These are phyloP conservation scores for Zychaea mexicana DNA, from an alignment of 371 early-diverging fungal genomes.

Conservation along the genomic window DNA sequence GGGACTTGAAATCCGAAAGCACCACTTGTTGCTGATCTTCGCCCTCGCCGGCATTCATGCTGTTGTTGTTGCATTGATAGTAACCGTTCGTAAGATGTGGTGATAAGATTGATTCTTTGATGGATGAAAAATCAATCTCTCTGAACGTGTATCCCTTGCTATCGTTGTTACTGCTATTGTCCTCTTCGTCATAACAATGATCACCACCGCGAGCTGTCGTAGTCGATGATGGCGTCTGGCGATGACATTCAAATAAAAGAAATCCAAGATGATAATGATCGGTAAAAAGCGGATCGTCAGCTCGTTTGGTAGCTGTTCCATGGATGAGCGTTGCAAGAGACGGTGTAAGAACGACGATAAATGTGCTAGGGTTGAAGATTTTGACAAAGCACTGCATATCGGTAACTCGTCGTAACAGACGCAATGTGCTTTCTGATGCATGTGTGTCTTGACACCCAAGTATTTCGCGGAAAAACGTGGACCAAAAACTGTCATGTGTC, in stretches of 20 bases:
- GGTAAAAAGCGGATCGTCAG: not conserved
- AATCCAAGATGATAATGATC: not conserved
- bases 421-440: conserved; percentile 26
- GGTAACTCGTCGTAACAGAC: conserved; percentile 24
- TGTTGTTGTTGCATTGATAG: not conserved
- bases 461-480: conserved; percentile 8
- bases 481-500: conserved; percentile 48
- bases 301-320: conserved; percentile 34
- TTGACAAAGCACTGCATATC: conserved; percentile 73
- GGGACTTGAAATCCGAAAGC: conserved; percentile 27
- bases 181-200: not conserved
- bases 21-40: not conserved
- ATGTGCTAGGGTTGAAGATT: conserved; percentile 55
- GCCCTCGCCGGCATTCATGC: not conserved
- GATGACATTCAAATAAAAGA: conserved; percentile 56
- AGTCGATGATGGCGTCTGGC: conserved; percentile 30
- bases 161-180: not conserved
- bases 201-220: not conserved
- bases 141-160: not conserved
- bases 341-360: conserved; percentile 64
- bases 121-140: not conserved
- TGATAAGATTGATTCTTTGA: not conserved
- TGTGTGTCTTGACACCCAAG: not conserved
- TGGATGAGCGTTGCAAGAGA: conserved; percentile 34
- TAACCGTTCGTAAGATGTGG: not conserved